Conservation (phyloP, 495 filamentous ascomycete species). For the Terfezia claveryi region DNA sequence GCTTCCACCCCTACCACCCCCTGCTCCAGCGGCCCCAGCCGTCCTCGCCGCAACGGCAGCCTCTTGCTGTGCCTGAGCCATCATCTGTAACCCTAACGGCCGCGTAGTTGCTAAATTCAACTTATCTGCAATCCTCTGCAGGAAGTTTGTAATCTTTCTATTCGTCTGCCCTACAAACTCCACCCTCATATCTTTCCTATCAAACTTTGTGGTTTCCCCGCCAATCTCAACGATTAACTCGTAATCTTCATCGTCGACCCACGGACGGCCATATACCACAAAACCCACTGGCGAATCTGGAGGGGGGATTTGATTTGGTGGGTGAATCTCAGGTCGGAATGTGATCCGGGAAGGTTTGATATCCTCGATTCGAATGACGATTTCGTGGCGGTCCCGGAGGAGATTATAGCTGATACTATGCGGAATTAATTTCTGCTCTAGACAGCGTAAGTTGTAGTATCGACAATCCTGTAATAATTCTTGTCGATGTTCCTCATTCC, state of each 20-base stretch:
- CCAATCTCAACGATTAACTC: conserved; percentile 67
- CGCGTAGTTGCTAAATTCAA: conserved; percentile 46
- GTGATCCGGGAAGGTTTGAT: conserved; percentile 65
- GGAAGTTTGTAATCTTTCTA: conserved; percentile 45
- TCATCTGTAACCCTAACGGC: conserved; percentile 45
- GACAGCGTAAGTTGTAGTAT: conserved; percentile 77
- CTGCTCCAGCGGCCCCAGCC: not conserved
- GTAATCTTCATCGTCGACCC: conserved; percentile 45
- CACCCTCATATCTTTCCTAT: conserved; percentile 33
- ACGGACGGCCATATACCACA: conserved; percentile 51
- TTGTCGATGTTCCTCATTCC: conserved; percentile 52
- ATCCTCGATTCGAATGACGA: conserved; percentile 61
- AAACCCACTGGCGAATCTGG: not conserved
- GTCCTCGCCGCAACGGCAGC: conserved; percentile 24
- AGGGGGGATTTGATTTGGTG: conserved; percentile 6
- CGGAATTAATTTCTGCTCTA: conserved; percentile 72
- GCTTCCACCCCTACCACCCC: not conserved
- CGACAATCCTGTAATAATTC: conserved; percentile 68
- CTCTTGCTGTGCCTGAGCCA: conserved; percentile 20
- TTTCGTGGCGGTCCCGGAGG: conserved; percentile 43
- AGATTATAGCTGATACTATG: conserved; percentile 60
- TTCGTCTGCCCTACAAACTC: conserved; percentile 50
- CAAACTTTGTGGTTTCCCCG: conserved; percentile 41
- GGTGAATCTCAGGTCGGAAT: conserved; percentile 27
- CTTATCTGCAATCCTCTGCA: conserved; percentile 64